Evolutionary conservation across 2,329 filamentous ascomycete genomes (phyloP), one percentile per base, ranked within the genome.

Genomic region (Tetracladium maxilliforme): DNA sequence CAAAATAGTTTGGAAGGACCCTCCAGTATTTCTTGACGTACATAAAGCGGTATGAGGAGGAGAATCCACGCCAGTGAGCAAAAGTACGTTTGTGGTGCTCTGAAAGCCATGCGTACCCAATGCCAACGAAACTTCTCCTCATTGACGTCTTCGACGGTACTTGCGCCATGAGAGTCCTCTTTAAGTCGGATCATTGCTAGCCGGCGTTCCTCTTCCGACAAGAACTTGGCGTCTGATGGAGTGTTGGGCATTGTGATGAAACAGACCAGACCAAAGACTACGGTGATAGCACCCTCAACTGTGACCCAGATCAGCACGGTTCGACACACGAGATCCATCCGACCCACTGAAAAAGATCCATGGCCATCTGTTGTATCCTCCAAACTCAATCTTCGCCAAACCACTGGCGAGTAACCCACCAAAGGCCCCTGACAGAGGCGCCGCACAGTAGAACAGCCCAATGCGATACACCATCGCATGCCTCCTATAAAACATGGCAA

Each of bases 41-140:
- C 33, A 43, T 16, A 48, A 33, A 21, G 31, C 43, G 2, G 38
- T 41, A 28, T 48, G 41, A 8, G 43, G 41, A 13, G n/a, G n/a
- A n/a, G n/a, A n/a, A n/a, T n/a, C n/a, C n/a, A n/a, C n/a, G n/a
- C n/a, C n/a, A n/a, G n/a, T n/a, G n/a, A n/a, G n/a, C n/a, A n/a
- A n/a, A n/a, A n/a, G n/a, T n/a, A n/a, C n/a, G n/a, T n/a, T n/a
- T n/a, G n/a, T n/a, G n/a, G n/a, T n/a, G 37, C 42, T 14, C 37
- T 27, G 17, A 49, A 25, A 6, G 37, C 34, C 37, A 45, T 40
- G 22, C 36, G 36, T 19, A 56, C 49, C 52, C 49, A 56, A 24
- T 45, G 40, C 54, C 52, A 58, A 25, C 40, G 41, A 24, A 54
- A 49, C 20, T 39, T 41, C 31, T 55, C 52, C 6, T 49, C 33